Conservation (phyloP, 768 basidiomycete genomes). For the Termitomyces sp. region DNA sequence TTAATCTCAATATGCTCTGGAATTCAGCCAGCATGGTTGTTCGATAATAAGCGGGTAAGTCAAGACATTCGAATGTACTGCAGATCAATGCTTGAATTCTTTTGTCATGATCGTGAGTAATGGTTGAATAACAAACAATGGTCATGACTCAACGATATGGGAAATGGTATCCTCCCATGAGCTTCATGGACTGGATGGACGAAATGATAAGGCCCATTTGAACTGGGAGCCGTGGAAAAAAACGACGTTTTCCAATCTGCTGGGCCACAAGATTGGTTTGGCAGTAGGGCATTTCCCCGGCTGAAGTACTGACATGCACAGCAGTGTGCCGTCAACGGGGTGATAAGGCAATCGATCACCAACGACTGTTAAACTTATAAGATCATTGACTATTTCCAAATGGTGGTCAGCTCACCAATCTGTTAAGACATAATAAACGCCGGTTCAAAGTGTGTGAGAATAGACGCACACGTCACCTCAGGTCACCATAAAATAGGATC, state of each 20-base stretch:
- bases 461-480: slow-evolving; percentile 44
- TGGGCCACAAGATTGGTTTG: slow-evolving; percentile 55
- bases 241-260: slow-evolving; percentile 65
- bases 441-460: slow-evolving; percentile 1
- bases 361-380: slow-evolving; percentile 39
- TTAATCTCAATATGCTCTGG: slow-evolving; percentile 73
- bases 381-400: background rate
- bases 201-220: background rate
- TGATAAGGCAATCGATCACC: slow-evolving; percentile 67
- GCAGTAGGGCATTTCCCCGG: slow-evolving; percentile 18
- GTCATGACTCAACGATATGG: slow-evolving; percentile 63
- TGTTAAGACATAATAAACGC: slow-evolving; percentile 7
- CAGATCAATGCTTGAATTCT: slow-evolving; percentile 77
- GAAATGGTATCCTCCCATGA: slow-evolving; percentile 87
- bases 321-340: slow-evolving; percentile 42
- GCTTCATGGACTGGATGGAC: slow-evolving; percentile 68
- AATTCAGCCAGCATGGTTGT: slow-evolving; percentile 66
- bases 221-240: background rate
- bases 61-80: slow-evolving; percentile 42
- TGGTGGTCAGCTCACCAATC: slow-evolving; percentile 24
- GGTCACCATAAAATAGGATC: slow-evolving; percentile 46
- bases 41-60: background rate
- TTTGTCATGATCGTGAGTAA: slow-evolving; percentile 20
- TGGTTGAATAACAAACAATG: background rate
- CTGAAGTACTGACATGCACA: slow-evolving; percentile 54